Base-by-base conservation (phyloP, 2,329 filamentous ascomycete genomes). In the Colletotrichum spaethianum region DNA sequence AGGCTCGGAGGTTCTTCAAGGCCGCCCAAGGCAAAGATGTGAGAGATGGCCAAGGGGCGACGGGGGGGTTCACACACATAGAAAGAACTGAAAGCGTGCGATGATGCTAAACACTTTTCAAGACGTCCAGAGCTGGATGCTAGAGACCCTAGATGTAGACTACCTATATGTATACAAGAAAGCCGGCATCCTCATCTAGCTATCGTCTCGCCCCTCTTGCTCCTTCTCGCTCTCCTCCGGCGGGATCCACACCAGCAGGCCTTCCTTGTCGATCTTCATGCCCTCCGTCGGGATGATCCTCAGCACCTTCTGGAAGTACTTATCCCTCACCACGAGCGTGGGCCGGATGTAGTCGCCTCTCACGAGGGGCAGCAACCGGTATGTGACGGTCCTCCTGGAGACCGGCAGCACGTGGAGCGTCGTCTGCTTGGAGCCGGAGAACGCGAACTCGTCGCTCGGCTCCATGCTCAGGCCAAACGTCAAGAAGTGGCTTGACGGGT, bases 381-480 rank as follows among this genome's bases (percentile, higher is more conserved):
- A 98, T 33, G 89, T 87, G n/a, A 94, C 86, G 0, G 87, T 89
- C 57, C 94, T 88, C 72, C 95, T 86, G 71, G 94, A 95, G 74
- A 98, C 85, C 0, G 96, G 96, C 56, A 98, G 88, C 52, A 98
- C 84, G 78, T 96, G 94, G 63, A 98, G 77, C 1, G 92, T 93
- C 16, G 91, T 92, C 75, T 93, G 88, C 83, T 98, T 98, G 2
- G 94, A 87, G 0, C 96, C 96, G 9, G 94, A 95, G 81, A 99
- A 98, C 0, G 95, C 96, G 82, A 98, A 98, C 64, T 94, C 90
- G 75, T 97, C 94, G 79, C 91, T 96, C 3, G 95, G 93, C 76
- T 99, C 96, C 95, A 99, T 97, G 33, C 88, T 91, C 60, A 98
- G 82, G 38, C 94, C 95, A 82, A 99, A 99, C 0, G 95, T 98